A percentile compares a stretch with the other conserved stretches of the same genome.
These are phyloP conservation scores for Suhomyces pyralidae DNA, from an alignment of 805 yeast species.

Conservation along the genomic window DNA sequence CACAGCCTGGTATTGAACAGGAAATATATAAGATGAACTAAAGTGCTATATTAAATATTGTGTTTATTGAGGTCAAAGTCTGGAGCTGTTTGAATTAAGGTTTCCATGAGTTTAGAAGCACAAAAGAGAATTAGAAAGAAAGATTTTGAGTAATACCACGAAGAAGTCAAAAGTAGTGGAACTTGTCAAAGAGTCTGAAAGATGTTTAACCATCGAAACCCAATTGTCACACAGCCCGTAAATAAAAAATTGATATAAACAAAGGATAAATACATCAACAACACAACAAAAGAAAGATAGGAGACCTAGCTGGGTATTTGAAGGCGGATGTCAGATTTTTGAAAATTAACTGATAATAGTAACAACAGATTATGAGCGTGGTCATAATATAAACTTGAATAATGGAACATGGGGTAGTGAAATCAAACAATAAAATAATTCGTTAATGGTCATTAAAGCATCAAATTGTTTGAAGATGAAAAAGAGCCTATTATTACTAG, in stretches of 20 bases:
- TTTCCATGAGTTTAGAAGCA: slow-evolving; percentile 1
- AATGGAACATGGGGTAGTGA: not conserved
- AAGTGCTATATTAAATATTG: not conserved
- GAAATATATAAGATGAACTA: not conserved
- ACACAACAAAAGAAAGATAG: not conserved
- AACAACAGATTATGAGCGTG: not conserved
- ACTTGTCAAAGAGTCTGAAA: not conserved
- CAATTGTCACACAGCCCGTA: not conserved
- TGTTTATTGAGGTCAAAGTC: slow-evolving; percentile 1
- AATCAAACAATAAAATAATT: slow-evolving; percentile 2
- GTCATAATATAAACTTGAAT: not conserved
- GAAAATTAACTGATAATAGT: not conserved
- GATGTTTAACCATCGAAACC: slow-evolving; percentile 1
- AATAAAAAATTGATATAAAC: not conserved
- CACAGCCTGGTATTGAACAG: not conserved
- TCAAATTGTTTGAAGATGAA: not conserved
- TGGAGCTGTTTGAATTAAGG: not conserved
- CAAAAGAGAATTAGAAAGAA: slow-evolving; percentile 1
- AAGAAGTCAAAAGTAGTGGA: slow-evolving; percentile 2
- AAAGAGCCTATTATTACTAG: not conserved
- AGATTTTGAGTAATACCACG: slow-evolving; percentile 3
- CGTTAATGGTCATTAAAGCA: not conserved
- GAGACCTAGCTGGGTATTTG: not conserved
- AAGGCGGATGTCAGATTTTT: not conserved
- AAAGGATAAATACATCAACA: not conserved